Evolutionary conservation across 2,329 filamentous ascomycete species (phyloP).

Genomic region (Sphaerulina vaccinii): DNA sequence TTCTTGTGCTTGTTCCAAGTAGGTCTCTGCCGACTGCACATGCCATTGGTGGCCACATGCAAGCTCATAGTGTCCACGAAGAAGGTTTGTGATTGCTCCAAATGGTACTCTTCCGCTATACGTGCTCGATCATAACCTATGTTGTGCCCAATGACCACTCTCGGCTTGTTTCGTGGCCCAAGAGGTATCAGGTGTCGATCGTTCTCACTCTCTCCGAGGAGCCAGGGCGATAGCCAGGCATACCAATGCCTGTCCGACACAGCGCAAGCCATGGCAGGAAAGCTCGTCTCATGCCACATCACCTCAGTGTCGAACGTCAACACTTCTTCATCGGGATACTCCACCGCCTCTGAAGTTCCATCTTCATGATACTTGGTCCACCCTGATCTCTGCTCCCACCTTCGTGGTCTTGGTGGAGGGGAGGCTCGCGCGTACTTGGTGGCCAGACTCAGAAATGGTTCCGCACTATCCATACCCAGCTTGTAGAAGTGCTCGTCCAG

Average conservation of each 20-base stretch:
- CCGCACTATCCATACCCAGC: conserved; percentile 79
- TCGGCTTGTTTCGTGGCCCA: conserved; percentile 69
- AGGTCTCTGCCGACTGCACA: conserved; percentile 94
- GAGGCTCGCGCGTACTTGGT: conserved; percentile 68
- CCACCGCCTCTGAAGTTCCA: conserved; percentile 68
- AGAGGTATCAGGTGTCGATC: conserved; percentile 82
- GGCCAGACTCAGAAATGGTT: conserved; percentile 75
- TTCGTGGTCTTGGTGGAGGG: conserved; percentile 59
- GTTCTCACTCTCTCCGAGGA: conserved; percentile 75
- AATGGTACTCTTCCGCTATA: conserved; percentile 81
- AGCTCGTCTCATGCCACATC: conserved; percentile 89
- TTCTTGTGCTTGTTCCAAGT: conserved; percentile 98
- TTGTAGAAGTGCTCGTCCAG: conserved; percentile 94
- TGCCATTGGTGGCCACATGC: conserved; percentile 95
- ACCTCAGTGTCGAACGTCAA: conserved; percentile 96
- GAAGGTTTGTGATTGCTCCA: conserved; percentile 77
- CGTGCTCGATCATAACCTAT: conserved; percentile 91
- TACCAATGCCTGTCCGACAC: conserved; percentile 91
- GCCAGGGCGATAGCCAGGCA: conserved; percentile 93
- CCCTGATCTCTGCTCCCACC: conserved; percentile 77
- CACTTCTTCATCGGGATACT: conserved; percentile 75
- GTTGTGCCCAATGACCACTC: conserved; percentile 90
- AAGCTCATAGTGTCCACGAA: conserved; percentile 98
- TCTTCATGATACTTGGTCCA: conserved; percentile 91
- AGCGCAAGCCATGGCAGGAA: conserved; percentile 95